Base-by-base conservation (phyloP, 805 yeast species). In the Wickerhamomyces hampshirensis region DNA sequence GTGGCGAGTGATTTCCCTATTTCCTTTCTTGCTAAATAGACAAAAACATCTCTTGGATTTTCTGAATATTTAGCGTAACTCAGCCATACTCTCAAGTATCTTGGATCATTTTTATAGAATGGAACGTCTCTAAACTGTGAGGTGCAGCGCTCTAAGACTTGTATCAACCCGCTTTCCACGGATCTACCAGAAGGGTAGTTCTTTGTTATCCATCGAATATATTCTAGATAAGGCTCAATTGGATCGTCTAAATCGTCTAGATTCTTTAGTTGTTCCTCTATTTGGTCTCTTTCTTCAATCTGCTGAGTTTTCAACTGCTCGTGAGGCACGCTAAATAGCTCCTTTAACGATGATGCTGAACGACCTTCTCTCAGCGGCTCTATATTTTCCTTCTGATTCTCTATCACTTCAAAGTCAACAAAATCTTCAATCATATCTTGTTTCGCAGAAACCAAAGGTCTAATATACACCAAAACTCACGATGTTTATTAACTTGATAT, bases 1-100 rank as follows among this genome's bases (percentile, higher is more conserved):
- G 77, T 49, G 0, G 96, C 77, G 34, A 86, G 62, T 27, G 66
- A 66, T 23, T 52, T 54, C 1, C 96, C 98, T 24, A 91, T 84
- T 32, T 71, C 75, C 44, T 81, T 78, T 42, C 80, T 73, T 29
- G 79, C 75, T 59, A 91, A 65, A 51, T 80, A 87, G 5, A 74
- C 66, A 55, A 81, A 88, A 3, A 84, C 66, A 36, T 82, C 89
- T 28, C 75, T 63, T 0, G 89, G 88, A 12, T 80, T 71, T 41
- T 80, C 85, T 2, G 83, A 71, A 50, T 71, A 78, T 17, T 69
- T 72, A 7, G 84, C 75, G 55, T 86, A 88, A 46, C 77, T 78
- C 27, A 89, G 58, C 97, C 98, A 91, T 2, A 88, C 69, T 43
- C 69, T 72, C 33, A 91, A 58, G 52, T 84, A 88, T 32, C 97